Conservation (phyloP, 257 asterid genomes). For the Forsythia suspensa region DNA sequence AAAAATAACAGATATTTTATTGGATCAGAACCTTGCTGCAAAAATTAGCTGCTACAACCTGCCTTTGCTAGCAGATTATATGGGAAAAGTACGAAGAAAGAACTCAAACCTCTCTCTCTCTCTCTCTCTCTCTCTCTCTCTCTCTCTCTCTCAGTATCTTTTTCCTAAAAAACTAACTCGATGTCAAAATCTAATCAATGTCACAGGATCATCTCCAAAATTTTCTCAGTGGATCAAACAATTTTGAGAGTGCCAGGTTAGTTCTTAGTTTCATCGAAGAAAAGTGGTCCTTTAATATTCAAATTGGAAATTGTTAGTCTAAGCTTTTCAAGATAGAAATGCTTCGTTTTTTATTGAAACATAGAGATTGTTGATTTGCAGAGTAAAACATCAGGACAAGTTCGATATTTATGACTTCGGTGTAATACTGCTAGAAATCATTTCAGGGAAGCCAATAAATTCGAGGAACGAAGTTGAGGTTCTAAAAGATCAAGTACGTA, state of each 20-base stretch:
- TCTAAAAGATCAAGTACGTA: conserved; percentile 58
- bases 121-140: background rate
- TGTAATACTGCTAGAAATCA: conserved; percentile 69
- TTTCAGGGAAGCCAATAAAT: conserved; percentile 57
- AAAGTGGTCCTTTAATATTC: conserved; percentile 19
- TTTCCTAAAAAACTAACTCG: conserved; percentile 13
- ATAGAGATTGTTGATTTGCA: conserved; percentile 26
- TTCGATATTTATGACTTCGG: conserved; percentile 75
- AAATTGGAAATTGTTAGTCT: conserved; percentile 18
- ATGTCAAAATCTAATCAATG: conserved; percentile 15
- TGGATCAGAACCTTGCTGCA: conserved; percentile 73
- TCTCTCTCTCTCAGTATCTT: background rate
- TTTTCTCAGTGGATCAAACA: conserved; percentile 41
- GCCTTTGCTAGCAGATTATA: conserved; percentile 62
- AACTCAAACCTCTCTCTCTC: background rate
- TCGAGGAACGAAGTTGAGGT: conserved; percentile 46
- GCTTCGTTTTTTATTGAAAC: conserved; percentile 30
- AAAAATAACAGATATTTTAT: conserved; percentile 65
- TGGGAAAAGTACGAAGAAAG: conserved; percentile 44
- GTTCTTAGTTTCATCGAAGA: conserved; percentile 12
- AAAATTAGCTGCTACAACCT: conserved; percentile 76
- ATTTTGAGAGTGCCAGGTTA: conserved; percentile 50
- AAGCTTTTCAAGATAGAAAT: conserved; percentile 58
- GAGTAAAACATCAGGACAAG: conserved; percentile 67
- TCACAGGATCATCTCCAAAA: conserved; percentile 45